phyloP scores from a whole-genome alignment of 306 rosid genomes.

The Quercus agrifolia region DNA sequence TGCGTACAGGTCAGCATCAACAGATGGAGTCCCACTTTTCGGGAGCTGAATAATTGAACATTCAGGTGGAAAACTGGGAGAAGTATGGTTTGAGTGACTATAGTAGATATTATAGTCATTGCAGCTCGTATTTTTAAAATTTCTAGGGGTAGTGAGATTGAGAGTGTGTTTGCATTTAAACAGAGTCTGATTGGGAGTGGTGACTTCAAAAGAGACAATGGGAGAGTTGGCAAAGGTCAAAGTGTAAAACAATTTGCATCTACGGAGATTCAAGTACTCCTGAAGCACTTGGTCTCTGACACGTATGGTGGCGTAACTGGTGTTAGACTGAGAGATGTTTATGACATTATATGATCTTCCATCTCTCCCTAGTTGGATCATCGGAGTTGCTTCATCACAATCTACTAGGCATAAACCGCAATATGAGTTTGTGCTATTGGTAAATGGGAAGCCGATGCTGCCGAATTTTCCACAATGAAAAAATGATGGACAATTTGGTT shows the following conservation, averaged over 20 bases:
- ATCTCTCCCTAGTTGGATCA: background rate
- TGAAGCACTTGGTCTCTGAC: background rate
- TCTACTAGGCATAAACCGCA: slow-evolving; percentile 34
- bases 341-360: slow-evolving; percentile 5
- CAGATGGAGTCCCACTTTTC: slow-evolving; percentile 6
- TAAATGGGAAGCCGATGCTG: slow-evolving; percentile 27
- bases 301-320: background rate
- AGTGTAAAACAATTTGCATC: background rate
- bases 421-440: background rate
- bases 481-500: background rate
- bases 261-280: background rate
- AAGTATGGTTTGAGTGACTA: background rate
- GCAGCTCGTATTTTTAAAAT: background rate
- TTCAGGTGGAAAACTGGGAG: background rate
- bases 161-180: slow-evolving; percentile 8
- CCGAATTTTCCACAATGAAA: slow-evolving; percentile 30
- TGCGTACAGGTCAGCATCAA: background rate
- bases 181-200: background rate
- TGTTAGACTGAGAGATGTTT: background rate
- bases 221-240: slow-evolving; percentile 18
- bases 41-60: slow-evolving; percentile 31
- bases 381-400: background rate
- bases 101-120: background rate
- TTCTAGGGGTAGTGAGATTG: background rate
- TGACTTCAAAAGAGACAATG: background rate